Conservation (phyloP, 176 grass and related monocot species). For the Themeda triandra region DNA sequence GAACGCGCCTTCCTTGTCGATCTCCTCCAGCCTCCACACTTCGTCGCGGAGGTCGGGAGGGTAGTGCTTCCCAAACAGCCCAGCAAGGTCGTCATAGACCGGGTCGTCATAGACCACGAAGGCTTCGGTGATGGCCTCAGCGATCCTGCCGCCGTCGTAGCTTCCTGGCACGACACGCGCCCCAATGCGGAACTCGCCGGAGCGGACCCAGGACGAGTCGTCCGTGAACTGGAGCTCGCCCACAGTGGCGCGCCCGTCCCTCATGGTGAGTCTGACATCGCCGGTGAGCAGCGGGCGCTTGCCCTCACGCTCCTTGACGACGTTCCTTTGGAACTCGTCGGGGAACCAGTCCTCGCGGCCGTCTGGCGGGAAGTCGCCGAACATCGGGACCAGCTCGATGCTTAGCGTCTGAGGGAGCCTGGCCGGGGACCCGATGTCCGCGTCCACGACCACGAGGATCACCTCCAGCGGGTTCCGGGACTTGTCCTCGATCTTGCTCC, state of each 20-base stretch:
- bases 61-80: too few relatives aligned
- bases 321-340: neutral
- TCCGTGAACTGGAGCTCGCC: conserved; percentile 23
- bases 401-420: conserved; percentile 28
- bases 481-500: conserved; percentile 62
- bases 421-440: neutral
- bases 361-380: conserved; percentile 56
- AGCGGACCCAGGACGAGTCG: too few relatives aligned
- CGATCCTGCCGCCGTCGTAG: too few relatives aligned
- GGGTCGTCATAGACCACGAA: too few relatives aligned
- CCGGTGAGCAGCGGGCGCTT: conserved; percentile 80
- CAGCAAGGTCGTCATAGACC: too few relatives aligned
- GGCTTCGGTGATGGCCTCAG: too few relatives aligned
- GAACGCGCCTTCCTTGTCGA: neutral
- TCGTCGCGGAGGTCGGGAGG: neutral
- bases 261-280: conserved; percentile 50
- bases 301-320: conserved; percentile 64
- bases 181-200: too few relatives aligned
- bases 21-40: neutral
- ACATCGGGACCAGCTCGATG: conserved; percentile 65
- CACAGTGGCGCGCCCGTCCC: conserved; percentile 38
- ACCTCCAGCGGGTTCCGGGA: conserved; percentile 46
- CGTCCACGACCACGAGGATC: conserved; percentile 39
- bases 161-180: too few relatives aligned
- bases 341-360: conserved; percentile 40